Conservation (phyloP, 129 eudicot genomes). For the Escallonia rubra region DNA sequence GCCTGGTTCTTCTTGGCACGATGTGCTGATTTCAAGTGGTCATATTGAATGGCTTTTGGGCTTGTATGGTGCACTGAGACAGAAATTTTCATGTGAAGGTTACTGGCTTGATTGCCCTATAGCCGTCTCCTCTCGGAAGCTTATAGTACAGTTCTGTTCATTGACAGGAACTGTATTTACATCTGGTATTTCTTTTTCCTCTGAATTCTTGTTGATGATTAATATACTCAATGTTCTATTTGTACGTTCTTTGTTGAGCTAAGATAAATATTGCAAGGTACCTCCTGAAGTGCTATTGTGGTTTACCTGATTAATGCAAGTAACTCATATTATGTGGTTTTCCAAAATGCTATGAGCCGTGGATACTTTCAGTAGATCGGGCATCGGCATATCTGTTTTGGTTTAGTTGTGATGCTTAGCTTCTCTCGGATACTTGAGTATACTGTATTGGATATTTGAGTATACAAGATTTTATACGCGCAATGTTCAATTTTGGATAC, state of each 20-base stretch:
- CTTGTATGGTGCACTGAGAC: slow-evolving; percentile 74
- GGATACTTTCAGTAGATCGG: too few species aligned
- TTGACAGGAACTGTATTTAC: slow-evolving; percentile 81
- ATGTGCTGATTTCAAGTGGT: slow-evolving; percentile 75
- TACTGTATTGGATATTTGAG: too few species aligned
- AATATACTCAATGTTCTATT: not conserved
- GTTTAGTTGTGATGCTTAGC: too few species aligned
- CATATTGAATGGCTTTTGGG: slow-evolving; percentile 83
- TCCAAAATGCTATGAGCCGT: not conserved
- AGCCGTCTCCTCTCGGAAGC: slow-evolving; percentile 92
- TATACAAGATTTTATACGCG: too few species aligned
- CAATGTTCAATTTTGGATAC: too few species aligned
- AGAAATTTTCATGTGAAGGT: slow-evolving; percentile 66
- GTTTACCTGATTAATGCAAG: not conserved
- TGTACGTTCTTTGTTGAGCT: not conserved
- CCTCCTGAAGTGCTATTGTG: not conserved
- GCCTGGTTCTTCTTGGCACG: slow-evolving; percentile 97
- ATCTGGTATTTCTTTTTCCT: slow-evolving; percentile 53
- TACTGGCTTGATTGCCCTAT: slow-evolving; percentile 98
- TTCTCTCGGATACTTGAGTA: too few species aligned
- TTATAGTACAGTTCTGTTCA: slow-evolving; percentile 77
- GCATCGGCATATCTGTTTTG: too few species aligned
- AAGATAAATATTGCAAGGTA: not conserved
- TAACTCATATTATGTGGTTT: not conserved
- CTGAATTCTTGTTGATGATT: not conserved